phyloP scores from a whole-genome alignment of 352 stramenopile species.

The Pythium aphanidermatum region DNA sequence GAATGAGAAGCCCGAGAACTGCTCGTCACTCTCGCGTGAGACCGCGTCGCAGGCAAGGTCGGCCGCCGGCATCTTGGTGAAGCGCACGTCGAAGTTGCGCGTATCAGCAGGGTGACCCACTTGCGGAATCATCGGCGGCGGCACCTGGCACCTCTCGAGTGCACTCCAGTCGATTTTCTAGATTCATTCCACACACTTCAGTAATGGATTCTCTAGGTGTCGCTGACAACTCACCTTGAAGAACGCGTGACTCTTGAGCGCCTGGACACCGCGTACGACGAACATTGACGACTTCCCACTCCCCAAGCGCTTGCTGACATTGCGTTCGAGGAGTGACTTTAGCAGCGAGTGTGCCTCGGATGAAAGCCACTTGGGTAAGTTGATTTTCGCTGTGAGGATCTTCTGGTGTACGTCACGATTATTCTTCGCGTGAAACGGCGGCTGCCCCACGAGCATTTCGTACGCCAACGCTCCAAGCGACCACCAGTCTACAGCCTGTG shows the following conservation, averaged over 20 bases:
- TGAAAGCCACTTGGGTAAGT: conserved; percentile 78
- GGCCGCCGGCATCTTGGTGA: conserved; percentile 61
- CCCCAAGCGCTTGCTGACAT: conserved; percentile 93
- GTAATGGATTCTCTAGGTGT: background rate
- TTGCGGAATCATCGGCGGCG: conserved; percentile 85
- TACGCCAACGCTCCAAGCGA: conserved; percentile 71
- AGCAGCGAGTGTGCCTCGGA: conserved; percentile 91
- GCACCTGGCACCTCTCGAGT: conserved; percentile 86
- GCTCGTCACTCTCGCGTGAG: conserved; percentile 36
- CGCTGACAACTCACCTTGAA: conserved; percentile 66
- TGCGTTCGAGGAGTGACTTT: conserved; percentile 94
- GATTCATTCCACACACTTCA: background rate
- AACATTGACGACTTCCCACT: conserved; percentile 96
- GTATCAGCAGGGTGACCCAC: conserved; percentile 90
- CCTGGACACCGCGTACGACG: conserved; percentile 93
- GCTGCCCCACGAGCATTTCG: conserved; percentile 76
- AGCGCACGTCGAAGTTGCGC: conserved; percentile 93
- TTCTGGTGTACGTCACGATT: conserved; percentile 63
- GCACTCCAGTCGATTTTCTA: conserved; percentile 90
- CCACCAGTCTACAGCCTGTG: conserved; percentile 83
- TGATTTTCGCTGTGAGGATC: conserved; percentile 67
- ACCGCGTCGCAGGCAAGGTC: conserved; percentile 51
- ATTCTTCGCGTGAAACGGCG: conserved; percentile 73
- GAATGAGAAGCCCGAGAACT: conserved; percentile 79
- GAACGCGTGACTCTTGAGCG: conserved; percentile 93